Evolutionary conservation across 2,329 filamentous ascomycete genomes (phyloP).

Genomic region (Ascochyta lentis): DNA sequence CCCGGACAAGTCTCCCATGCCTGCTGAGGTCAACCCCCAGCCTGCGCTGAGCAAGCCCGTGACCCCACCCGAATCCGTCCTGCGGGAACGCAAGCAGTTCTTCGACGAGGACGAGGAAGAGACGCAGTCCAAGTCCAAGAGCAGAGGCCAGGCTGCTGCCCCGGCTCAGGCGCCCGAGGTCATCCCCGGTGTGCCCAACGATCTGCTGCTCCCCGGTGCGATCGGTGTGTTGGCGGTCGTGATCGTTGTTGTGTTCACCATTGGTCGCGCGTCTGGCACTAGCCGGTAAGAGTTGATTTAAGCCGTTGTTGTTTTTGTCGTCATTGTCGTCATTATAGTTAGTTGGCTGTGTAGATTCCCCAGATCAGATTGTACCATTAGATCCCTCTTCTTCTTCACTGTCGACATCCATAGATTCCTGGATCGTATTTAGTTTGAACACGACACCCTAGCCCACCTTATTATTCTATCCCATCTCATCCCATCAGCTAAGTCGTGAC

Average conservation of each 20-base stretch:
- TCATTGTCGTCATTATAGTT: not conserved
- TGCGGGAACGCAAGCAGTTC: slow-evolving; percentile 56
- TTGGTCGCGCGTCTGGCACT: slow-evolving; percentile 70
- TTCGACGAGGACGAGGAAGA: slow-evolving; percentile 62
- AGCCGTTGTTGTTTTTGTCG: not conserved
- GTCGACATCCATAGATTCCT: slow-evolving; percentile 17
- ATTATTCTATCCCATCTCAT: too few species aligned
- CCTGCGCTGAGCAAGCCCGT: slow-evolving; percentile 58
- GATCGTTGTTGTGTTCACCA: slow-evolving; percentile 90
- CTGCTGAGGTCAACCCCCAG: slow-evolving; percentile 66
- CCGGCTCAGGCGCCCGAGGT: slow-evolving; percentile 71
- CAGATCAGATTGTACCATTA: slow-evolving; percentile 7
- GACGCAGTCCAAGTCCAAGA: slow-evolving; percentile 49
- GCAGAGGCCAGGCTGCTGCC: slow-evolving; percentile 53
- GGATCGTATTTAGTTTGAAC: slow-evolving; percentile 7
- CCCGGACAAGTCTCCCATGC: slow-evolving; percentile 84
- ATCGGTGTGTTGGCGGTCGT: slow-evolving; percentile 95
- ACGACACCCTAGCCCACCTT: too few species aligned
- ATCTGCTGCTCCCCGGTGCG: slow-evolving; percentile 88
- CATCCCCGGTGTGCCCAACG: slow-evolving; percentile 91
- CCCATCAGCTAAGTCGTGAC: too few species aligned
- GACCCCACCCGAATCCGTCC: slow-evolving; percentile 61
- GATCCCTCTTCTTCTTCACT: not conserved
- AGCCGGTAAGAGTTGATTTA: slow-evolving; percentile 47
- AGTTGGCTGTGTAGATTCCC: not conserved